Evolutionary conservation across 2,329 filamentous ascomycete species (phyloP), one percentile per base, ranked within the genome.

Genomic region (Scortechinia acanthostroma): DNA sequence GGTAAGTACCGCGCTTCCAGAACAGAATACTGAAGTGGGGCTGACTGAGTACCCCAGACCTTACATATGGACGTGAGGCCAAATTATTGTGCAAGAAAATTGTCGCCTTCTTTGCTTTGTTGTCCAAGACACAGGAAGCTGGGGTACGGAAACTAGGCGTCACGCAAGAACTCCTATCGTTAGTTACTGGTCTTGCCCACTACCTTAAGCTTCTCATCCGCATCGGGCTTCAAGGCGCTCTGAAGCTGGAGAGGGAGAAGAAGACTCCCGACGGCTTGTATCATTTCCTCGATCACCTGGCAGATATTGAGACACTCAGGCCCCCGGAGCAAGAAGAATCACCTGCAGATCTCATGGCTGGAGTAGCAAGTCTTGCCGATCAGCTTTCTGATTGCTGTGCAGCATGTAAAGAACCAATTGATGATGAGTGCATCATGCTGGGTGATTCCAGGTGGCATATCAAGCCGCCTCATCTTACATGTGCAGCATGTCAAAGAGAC

Each of bases 31-130:
- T 20, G n/a, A n/a, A n/a, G n/a, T n/a, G n/a, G n/a, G n/a, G n/a
- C n/a, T n/a, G n/a, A n/a, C n/a, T n/a, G n/a, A n/a, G n/a, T n/a
- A n/a, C 20, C 50, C 22, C 59, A 87, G 90, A 87, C 50, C 75
- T 98, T 49, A 88, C 90, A 6, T 98, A 97, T 60, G 86, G 87
- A 16, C 83, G 93, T 56, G 93, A 98, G 69, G 88, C 93, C n/a
- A 98, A 98, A 65, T 74, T 98, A 43, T 78, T 98, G n/a, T 98
- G 93, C 73, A 98, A 98, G 66, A 98, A 98, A 65, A 95, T 98
- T 45, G 93, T 98, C 4, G 88, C 91, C 21, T 98, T 98, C 71
- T 98, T 98, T 62, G 90, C 90, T 13, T 71, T 98, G 16, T 74
- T 98, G 5, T 95, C 91, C 4, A 95, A 95, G 62, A 93, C 91